Conservation (phyloP, 1,139 yeast species). For the Blastobotrys serpentis region DNA sequence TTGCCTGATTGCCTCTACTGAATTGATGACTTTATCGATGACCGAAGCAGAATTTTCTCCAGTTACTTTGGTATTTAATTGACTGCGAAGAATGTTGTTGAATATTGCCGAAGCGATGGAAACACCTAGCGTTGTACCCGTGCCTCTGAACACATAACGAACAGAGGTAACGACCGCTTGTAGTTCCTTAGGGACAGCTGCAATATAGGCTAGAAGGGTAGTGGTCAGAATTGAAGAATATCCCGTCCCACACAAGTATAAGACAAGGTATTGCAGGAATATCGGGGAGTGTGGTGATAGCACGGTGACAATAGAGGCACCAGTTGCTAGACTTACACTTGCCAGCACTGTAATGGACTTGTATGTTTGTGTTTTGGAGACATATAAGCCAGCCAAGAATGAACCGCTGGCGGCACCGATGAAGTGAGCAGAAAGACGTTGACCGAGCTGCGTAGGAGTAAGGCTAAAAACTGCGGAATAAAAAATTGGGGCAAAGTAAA, state of each 20-base stretch:
- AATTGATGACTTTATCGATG: conserved; percentile 53
- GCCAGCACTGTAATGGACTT: conserved; percentile 49
- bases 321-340: conserved; percentile 49
- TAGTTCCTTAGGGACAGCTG: conserved; percentile 57
- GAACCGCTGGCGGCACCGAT: conserved; percentile 68
- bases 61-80: conserved; percentile 42
- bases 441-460: conserved; percentile 60
- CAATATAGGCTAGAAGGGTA: conserved; percentile 64
- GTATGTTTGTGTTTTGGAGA: conserved; percentile 69
- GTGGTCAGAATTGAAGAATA: conserved; percentile 63
- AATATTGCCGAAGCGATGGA: conserved; percentile 67
- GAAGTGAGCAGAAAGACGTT: conserved; percentile 64
- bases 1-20: conserved; percentile 53
- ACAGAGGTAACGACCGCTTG: conserved; percentile 77
- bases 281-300: conserved; percentile 21
- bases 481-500: conserved; percentile 66
- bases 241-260: conserved; percentile 55
- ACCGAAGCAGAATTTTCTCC: conserved; percentile 35
- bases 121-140: conserved; percentile 73
- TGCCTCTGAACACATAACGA: conserved; percentile 71
- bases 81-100: conserved; percentile 43
- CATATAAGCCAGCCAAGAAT: conserved; percentile 64
- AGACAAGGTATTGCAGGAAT: conserved; percentile 33
- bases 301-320: conserved; percentile 40
- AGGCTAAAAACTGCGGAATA: conserved; percentile 56